A percentile compares a stretch with the other conserved stretches of the same genome.
These are phyloP conservation scores for Rickenella mellea DNA, from an alignment of 768 basidiomycete species.

Conservation along the genomic window DNA sequence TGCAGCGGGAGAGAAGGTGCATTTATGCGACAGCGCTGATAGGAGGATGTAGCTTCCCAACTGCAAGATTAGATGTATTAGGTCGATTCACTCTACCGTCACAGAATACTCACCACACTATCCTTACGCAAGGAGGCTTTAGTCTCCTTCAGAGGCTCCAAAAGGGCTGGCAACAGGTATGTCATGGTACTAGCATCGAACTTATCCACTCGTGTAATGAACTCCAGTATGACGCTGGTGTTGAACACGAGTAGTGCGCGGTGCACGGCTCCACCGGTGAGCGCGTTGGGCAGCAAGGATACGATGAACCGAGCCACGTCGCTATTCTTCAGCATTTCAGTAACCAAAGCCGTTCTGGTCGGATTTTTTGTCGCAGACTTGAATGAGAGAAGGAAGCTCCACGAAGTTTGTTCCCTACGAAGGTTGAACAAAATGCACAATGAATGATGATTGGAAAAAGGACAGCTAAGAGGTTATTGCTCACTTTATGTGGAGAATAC, in stretches of 20 bases:
- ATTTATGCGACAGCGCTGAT: conserved; percentile 59
- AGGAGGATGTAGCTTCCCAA: conserved; percentile 70
- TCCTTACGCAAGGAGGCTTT: conserved; percentile 35
- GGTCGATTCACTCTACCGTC: not conserved
- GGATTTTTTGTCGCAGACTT: conserved; percentile 70
- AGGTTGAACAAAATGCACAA: not conserved
- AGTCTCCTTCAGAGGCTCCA: conserved; percentile 39
- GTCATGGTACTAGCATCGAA: conserved; percentile 62
- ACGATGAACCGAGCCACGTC: conserved; percentile 68
- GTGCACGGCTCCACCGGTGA: conserved; percentile 37
- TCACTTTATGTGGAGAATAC: conserved; percentile 72
- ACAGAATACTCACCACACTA: conserved; percentile 34
- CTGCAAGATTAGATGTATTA: conserved; percentile 22
- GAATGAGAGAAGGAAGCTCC: conserved; percentile 64
- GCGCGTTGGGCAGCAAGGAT: conserved; percentile 48
- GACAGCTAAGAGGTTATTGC: conserved; percentile 14
- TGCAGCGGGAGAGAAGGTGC: conserved; percentile 46
- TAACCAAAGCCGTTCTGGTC: conserved; percentile 63
- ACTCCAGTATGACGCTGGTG: conserved; percentile 70
- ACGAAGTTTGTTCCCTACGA: conserved; percentile 47
- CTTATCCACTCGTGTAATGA: conserved; percentile 40
- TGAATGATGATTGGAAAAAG: not conserved
- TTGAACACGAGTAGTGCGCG: conserved; percentile 77
- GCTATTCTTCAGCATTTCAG: conserved; percentile 62
- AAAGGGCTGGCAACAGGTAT: conserved; percentile 51